Percentiles rank a stretch among this genome's conserved stretches.
Conservation (phyloP, 257 asterid species). For the Henckelia pumila region DNA sequence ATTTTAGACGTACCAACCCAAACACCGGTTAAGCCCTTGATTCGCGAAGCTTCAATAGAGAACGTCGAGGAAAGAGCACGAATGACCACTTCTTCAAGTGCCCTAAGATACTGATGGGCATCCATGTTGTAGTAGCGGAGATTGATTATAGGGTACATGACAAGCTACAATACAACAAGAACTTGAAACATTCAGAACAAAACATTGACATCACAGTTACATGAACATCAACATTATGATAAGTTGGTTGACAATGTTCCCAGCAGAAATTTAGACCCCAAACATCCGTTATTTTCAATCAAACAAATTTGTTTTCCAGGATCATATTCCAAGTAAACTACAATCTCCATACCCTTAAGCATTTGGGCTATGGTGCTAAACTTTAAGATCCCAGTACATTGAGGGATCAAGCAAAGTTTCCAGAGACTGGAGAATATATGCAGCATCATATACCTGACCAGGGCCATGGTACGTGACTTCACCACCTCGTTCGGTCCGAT, state of each 20-base stretch:
- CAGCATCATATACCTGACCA: slow-evolving; percentile 62
- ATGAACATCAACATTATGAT: background rate
- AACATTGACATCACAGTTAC: slow-evolving; percentile 1
- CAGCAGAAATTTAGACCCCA: background rate
- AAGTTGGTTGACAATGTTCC: background rate
- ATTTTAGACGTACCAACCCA: slow-evolving; percentile 72
- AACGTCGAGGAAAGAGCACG: slow-evolving; percentile 74
- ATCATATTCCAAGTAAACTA: background rate
- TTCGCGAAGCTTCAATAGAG: slow-evolving; percentile 63
- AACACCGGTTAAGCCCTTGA: slow-evolving; percentile 87
- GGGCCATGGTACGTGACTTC: slow-evolving; percentile 99
- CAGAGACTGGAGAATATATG: background rate
- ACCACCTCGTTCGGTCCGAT: slow-evolving; percentile 86
- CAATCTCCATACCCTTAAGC: too few relatives aligned
- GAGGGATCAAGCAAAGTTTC: too few relatives aligned
- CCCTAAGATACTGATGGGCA: slow-evolving; percentile 89
- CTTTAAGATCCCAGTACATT: background rate
- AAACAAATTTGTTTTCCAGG: background rate
- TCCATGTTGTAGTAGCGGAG: slow-evolving; percentile 82
- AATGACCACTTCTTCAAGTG: slow-evolving; percentile 91
- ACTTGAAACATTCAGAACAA: slow-evolving; percentile 14
- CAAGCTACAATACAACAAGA: slow-evolving; percentile 55
- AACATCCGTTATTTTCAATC: slow-evolving; percentile 1
- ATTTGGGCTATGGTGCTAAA: background rate
- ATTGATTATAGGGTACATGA: slow-evolving; percentile 89